Evolutionary conservation across 192 early-diverging fungal species (phyloP).

Genomic region (Allomyces macrogynus): DNA sequence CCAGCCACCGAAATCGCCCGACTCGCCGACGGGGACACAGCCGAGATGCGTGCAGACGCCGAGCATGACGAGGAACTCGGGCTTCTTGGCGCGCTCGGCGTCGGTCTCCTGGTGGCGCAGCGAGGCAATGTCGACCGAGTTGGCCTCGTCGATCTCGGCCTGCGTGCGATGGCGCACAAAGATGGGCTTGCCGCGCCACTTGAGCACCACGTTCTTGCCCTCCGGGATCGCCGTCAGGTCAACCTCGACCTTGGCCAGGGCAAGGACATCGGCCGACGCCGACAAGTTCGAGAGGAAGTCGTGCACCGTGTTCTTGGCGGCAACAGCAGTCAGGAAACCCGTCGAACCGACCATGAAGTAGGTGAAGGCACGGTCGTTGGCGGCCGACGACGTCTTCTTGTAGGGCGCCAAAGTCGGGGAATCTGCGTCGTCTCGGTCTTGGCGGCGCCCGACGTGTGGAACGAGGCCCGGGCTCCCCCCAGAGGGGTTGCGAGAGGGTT

Average conservation of each 20-base stretch:
- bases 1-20: constrained; percentile 97
- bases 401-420: constrained; percentile 60
- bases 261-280: constrained; percentile 94
- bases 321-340: constrained; percentile 55
- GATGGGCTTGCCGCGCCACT: constrained; percentile 99
- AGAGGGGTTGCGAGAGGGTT: background rate
- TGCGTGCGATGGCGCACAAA: constrained; percentile 91
- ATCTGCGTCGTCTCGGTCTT: constrained; percentile 33
- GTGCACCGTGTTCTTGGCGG: constrained; percentile 74
- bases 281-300: constrained; percentile 68
- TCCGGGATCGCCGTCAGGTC: constrained; percentile 78
- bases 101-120: constrained; percentile 85
- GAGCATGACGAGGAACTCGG: constrained; percentile 92
- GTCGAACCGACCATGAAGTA: constrained; percentile 91
- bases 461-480: too few relatives aligned
- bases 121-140: constrained; percentile 50
- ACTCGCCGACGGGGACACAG: constrained; percentile 93
- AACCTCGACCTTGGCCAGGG: constrained; percentile 93
- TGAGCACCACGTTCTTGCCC: constrained; percentile 90
- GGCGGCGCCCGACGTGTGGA: background rate
- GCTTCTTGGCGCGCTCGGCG: constrained; percentile 67
- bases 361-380: constrained; percentile 49
- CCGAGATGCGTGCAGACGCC: constrained; percentile 77
- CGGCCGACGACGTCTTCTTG: constrained; percentile 38
- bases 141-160: constrained; percentile 85